Conservation (phyloP, 805 yeast species). For the Starmerella stigmatis region DNA sequence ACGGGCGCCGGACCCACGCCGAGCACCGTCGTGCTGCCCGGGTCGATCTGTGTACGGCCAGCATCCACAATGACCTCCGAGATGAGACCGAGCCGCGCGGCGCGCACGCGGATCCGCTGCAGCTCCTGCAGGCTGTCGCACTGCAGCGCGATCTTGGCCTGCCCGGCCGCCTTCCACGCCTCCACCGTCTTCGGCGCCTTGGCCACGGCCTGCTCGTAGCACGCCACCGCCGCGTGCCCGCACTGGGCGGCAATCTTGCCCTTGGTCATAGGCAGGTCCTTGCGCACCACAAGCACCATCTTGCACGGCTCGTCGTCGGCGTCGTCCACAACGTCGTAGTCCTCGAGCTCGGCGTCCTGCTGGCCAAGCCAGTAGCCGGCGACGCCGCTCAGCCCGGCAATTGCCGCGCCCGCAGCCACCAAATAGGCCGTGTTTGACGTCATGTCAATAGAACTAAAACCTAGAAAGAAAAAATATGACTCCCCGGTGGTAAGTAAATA, state of each 20-base stretch:
- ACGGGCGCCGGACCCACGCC: slow-evolving; percentile 96
- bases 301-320: slow-evolving; percentile 22
- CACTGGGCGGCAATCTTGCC: slow-evolving; percentile 98
- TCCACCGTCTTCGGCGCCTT: slow-evolving; percentile 53
- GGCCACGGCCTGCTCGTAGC: slow-evolving; percentile 51
- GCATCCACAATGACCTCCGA: slow-evolving; percentile 86
- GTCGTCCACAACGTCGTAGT: slow-evolving; percentile 13
- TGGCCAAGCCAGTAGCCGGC: slow-evolving; percentile 11
- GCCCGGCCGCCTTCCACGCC: slow-evolving; percentile 78
- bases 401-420: background rate
- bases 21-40: slow-evolving; percentile 92
- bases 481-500: no score
- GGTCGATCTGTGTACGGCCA: slow-evolving; percentile 92
- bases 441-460: no score
- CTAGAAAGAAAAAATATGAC: no score
- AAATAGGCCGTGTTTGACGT: background rate
- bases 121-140: slow-evolving; percentile 51
- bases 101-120: slow-evolving; percentile 68
- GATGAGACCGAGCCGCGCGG: slow-evolving; percentile 67
- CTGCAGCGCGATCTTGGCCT: slow-evolving; percentile 81
- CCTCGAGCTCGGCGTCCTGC: slow-evolving; percentile 9
- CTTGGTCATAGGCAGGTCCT: slow-evolving; percentile 81
- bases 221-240: slow-evolving; percentile 91
- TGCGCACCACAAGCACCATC: slow-evolving; percentile 81
- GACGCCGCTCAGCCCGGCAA: background rate